Percentiles rank a stretch among this genome's conserved stretches.
Conservation (phyloP, 805 yeast genomes). For the Vanderwaltozyma yarrowii region DNA sequence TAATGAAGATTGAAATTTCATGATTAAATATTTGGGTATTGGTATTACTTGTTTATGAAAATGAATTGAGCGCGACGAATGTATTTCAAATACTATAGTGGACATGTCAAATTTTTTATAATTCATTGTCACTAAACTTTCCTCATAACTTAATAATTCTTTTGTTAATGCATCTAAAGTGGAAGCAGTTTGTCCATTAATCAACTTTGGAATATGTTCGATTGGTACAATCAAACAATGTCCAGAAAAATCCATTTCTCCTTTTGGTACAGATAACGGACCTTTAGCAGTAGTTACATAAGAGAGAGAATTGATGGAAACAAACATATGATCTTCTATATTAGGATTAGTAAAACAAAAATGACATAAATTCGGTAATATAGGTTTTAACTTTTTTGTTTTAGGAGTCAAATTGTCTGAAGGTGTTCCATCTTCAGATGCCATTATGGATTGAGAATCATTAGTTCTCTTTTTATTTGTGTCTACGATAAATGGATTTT, state of each 20-base stretch:
- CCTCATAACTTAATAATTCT: conserved; percentile 42
- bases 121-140: conserved; percentile 40
- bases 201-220: conserved; percentile 49
- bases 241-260: conserved; percentile 52
- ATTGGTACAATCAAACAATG: conserved; percentile 77
- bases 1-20: conserved; percentile 37
- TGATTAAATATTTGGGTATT: conserved; percentile 36
- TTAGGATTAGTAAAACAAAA: conserved; percentile 77
- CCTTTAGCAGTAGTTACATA: conserved; percentile 81
- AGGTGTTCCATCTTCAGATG: too few relatives aligned
- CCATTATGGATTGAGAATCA: too few relatives aligned
- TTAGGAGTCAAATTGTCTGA: too few relatives aligned
- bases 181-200: conserved; percentile 16
- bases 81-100: conserved; percentile 61
- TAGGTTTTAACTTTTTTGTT: conserved; percentile 29
- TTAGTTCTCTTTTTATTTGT: background rate
- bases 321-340: conserved; percentile 68
- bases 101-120: conserved; percentile 34
- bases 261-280: conserved; percentile 52
- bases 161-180: conserved; percentile 16
- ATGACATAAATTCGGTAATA: conserved; percentile 59
- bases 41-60: conserved; percentile 73
- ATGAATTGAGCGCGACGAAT: conserved; percentile 56
- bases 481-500: conserved; percentile 25
- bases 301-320: conserved; percentile 56